Percentiles rank a stretch among this genome's conserved stretches.
Conservation (phyloP, 345 rosid genomes). For the Conringia planisiliqua region DNA sequence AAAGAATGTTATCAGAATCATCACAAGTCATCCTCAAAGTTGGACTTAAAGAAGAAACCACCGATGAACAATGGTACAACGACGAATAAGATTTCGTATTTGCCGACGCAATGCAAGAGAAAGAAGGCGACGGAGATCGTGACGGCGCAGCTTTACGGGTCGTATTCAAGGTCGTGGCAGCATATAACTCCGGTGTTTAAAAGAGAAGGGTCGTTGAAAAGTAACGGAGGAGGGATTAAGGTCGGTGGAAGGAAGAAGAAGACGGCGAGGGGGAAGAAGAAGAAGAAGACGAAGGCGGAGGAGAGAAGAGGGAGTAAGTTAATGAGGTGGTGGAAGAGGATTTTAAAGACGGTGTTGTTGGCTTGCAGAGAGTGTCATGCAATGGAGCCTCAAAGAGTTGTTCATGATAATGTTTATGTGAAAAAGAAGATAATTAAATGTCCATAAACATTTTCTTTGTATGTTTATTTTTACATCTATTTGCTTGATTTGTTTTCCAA, state of each 20-base stretch:
- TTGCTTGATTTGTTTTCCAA: not conserved
- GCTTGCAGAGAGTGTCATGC: conserved; percentile 80
- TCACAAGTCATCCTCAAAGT: not conserved
- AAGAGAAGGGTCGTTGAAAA: conserved; percentile 48
- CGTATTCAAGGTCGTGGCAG: conserved; percentile 65
- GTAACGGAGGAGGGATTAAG: conserved; percentile 31
- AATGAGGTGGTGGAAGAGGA: conserved; percentile 43
- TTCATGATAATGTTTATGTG: not conserved
- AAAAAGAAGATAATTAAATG: conserved; percentile 16
- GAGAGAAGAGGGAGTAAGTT: conserved; percentile 23
- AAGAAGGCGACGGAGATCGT: conserved; percentile 48
- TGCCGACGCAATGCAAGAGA: conserved; percentile 34
- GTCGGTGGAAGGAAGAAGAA: conserved; percentile 20
- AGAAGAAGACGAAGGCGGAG: conserved; percentile 4
- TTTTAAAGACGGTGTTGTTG: conserved; percentile 50
- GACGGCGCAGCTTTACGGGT: conserved; percentile 52
- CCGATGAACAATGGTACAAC: not conserved
- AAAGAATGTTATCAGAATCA: not conserved
- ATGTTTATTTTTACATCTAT: not conserved
- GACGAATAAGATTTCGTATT: conserved; percentile 23
- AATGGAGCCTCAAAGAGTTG: conserved; percentile 55
- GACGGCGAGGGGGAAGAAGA: conserved; percentile 10
- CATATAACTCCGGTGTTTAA: conserved; percentile 54
- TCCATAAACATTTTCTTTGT: not conserved
- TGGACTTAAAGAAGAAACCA: conserved; percentile 18